Conservation (phyloP, 2,329 filamentous ascomycete species). For the Dryadomyces sulphureus region DNA sequence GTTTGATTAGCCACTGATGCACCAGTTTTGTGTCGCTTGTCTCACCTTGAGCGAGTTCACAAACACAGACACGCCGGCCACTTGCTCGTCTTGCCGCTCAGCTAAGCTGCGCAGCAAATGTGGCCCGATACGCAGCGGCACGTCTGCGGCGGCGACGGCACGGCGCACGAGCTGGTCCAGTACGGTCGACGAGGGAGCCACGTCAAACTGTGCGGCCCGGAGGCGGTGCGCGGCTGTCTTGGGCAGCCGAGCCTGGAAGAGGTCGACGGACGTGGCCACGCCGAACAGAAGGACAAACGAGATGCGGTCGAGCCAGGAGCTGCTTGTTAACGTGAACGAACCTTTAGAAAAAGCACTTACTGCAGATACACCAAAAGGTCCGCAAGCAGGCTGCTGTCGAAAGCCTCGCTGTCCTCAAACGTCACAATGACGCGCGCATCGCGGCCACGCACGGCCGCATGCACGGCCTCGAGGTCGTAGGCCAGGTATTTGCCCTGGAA, state of each 20-base stretch:
- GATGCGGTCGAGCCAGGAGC: conserved; percentile 57
- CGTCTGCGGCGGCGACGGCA: conserved; percentile 43
- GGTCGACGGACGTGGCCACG: conserved; percentile 67
- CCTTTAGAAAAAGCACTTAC: conserved; percentile 14
- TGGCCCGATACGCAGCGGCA: conserved; percentile 48
- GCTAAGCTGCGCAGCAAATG: conserved; percentile 47
- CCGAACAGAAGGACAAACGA: conserved; percentile 67
- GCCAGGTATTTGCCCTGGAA: conserved; percentile 47
- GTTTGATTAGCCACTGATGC: background rate
- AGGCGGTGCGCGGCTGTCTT: conserved; percentile 53
- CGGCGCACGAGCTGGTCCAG: conserved; percentile 58
- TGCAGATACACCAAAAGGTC: conserved; percentile 41
- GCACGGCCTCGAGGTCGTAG: conserved; percentile 62
- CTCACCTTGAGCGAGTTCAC: conserved; percentile 51
- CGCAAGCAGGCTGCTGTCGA: conserved; percentile 56
- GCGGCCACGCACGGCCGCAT: conserved; percentile 33
- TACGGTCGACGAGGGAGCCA: conserved; percentile 56
- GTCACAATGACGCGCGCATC: conserved; percentile 47
- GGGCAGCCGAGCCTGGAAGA: conserved; percentile 60
- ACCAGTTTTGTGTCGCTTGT: background rate
- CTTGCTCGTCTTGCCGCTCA: conserved; percentile 61
- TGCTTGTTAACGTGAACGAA: conserved; percentile 9
- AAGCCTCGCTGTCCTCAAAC: conserved; percentile 71
- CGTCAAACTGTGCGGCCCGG: conserved; percentile 60
- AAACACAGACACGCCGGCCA: conserved; percentile 61